Conservation (phyloP, 495 filamentous ascomycete genomes). For the Talaromyces stipitatus region DNA sequence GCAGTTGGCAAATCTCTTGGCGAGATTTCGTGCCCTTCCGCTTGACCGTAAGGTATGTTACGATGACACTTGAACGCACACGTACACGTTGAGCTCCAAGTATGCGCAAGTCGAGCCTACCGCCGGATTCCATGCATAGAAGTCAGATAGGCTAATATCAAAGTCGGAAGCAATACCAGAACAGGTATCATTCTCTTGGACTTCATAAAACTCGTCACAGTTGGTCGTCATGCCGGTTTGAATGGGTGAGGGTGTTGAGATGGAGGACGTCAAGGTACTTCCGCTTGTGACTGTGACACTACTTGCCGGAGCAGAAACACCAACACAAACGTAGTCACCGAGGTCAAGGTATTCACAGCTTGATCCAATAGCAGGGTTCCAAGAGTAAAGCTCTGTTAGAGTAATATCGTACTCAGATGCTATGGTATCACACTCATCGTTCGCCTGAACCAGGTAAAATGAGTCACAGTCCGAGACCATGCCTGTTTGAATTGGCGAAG, state of each 20-base stretch:
- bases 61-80: slow-evolving; percentile 7
- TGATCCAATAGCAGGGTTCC: too few relatives aligned
- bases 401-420: too few relatives aligned
- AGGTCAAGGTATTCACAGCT: too few relatives aligned
- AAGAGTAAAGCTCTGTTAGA: too few relatives aligned
- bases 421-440: too few relatives aligned
- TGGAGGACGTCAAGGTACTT: not conserved
- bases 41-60: too few relatives aligned
- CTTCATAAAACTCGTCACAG: slow-evolving; percentile 51
- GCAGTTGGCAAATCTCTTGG: too few relatives aligned
- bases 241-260: slow-evolving; percentile 28
- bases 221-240: slow-evolving; percentile 24
- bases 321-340: slow-evolving; percentile 13
- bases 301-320: not conserved
- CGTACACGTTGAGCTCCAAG: slow-evolving; percentile 7
- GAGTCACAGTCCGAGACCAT: too few relatives aligned
- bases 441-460: too few relatives aligned
- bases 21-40: too few relatives aligned
- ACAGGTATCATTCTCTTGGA: slow-evolving; percentile 27
- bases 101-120: slow-evolving; percentile 8
- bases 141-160: slow-evolving; percentile 1
- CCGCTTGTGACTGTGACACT: too few relatives aligned
- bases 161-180: not conserved
- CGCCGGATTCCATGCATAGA: slow-evolving; percentile 12
- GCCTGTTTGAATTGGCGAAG: too few relatives aligned